phyloP scores from a whole-genome alignment of 2,329 filamentous ascomycete species.

The Talaromyces verruculosus region DNA sequence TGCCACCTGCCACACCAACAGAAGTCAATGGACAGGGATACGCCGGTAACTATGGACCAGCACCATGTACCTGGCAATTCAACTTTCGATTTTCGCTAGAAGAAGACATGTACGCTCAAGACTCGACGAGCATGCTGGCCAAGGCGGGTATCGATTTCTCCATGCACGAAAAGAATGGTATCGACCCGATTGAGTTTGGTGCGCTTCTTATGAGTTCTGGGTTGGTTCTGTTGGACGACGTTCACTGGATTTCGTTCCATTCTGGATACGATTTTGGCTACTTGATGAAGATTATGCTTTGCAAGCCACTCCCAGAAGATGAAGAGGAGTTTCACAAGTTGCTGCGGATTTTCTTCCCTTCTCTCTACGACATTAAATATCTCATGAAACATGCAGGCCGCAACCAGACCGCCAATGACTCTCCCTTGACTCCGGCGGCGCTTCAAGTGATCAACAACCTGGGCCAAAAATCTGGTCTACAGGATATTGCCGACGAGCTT shows the following conservation, averaged over 20 bases:
- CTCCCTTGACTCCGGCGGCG: conserved; percentile 63
- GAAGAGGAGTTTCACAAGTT: conserved; percentile 86
- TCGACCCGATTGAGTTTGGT: conserved; percentile 86
- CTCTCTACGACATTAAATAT: conserved; percentile 94
- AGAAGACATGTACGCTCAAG: conserved; percentile 96
- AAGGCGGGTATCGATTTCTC: conserved; percentile 91
- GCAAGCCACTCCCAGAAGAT: conserved; percentile 78
- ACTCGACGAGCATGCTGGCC: conserved; percentile 86
- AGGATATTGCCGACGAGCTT: conserved; percentile 90
- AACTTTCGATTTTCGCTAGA: conserved; percentile 96
- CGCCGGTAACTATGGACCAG: conserved; percentile 54
- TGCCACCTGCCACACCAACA: conserved; percentile 69
- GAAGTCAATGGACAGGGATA: conserved; percentile 53
- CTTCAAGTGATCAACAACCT: conserved; percentile 78
- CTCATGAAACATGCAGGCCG: conserved; percentile 86
- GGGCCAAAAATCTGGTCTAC: conserved; percentile 85
- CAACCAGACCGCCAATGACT: conserved; percentile 64
- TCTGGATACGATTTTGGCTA: conserved; percentile 98
- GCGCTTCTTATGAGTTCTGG: conserved; percentile 88
- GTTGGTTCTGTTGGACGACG: conserved; percentile 79
- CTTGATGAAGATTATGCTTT: conserved; percentile 87
- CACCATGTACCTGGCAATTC: conserved; percentile 96
- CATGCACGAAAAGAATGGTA: conserved; percentile 80
- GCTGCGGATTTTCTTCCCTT: conserved; percentile 90
- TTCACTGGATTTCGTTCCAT: conserved; percentile 97